phyloP scores from a whole-genome alignment of 1,139 yeast species.

The Trichomonascaceae sp. region DNA sequence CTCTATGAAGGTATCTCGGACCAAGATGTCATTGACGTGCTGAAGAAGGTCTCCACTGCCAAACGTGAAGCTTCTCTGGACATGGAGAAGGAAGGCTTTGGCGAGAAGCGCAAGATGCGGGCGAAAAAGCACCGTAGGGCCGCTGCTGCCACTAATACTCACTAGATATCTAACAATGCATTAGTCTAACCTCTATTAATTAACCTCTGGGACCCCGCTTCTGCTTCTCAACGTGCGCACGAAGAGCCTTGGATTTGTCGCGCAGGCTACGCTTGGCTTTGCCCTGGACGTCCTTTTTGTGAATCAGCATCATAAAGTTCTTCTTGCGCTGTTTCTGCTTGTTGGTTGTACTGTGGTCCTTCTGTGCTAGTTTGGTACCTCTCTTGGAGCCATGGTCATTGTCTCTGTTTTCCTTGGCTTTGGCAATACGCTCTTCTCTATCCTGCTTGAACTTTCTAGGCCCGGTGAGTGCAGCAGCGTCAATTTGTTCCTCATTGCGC shows the following conservation, averaged over 20 bases:
- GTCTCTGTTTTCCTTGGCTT: slow-evolving; percentile 80
- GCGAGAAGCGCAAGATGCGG: slow-evolving; percentile 52
- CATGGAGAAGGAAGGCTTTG: slow-evolving; percentile 84
- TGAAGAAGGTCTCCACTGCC: slow-evolving; percentile 62
- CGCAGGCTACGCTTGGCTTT: slow-evolving; percentile 80
- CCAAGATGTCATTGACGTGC: slow-evolving; percentile 52
- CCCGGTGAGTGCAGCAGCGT: slow-evolving; percentile 68
- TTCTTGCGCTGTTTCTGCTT: slow-evolving; percentile 94
- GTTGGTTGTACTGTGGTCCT: slow-evolving; percentile 81
- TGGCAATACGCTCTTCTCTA: slow-evolving; percentile 82
- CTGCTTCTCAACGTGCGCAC: slow-evolving; percentile 79
- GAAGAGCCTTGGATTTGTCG: slow-evolving; percentile 75
- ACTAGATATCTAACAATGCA: neutral
- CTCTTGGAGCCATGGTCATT: slow-evolving; percentile 82
- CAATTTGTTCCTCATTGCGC: slow-evolving; percentile 70
- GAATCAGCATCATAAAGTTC: slow-evolving; percentile 98
- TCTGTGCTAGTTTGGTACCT: slow-evolving; percentile 42
- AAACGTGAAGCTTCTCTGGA: slow-evolving; percentile 85
- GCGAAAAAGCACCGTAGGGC: slow-evolving; percentile 29
- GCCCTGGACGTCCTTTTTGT: slow-evolving; percentile 87
- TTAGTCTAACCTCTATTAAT: neutral
- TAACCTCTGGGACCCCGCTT: slow-evolving; percentile 41
- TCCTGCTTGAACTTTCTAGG: slow-evolving; percentile 72
- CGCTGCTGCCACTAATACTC: neutral
- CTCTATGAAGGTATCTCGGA: slow-evolving; percentile 60